These are phyloP conservation scores for Thecaphora thlaspeos DNA, from an alignment of 1,284 basidiomycete genomes.

Conservation along the genomic window DNA sequence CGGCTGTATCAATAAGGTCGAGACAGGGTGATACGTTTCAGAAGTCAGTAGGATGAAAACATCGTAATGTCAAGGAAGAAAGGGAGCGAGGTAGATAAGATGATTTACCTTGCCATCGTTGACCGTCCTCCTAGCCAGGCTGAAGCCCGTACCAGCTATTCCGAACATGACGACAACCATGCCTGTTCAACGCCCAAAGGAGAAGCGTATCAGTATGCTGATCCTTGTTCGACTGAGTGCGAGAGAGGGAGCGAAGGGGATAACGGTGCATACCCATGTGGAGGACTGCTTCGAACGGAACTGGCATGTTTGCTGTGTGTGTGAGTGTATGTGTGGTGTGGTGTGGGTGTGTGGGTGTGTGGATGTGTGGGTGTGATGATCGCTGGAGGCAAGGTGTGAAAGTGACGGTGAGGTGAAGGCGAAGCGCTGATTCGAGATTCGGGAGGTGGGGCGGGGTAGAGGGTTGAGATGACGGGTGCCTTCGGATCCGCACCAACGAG, in stretches of 20 bases:
- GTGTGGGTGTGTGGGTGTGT: neutral
- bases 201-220: neutral
- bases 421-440: too few species aligned
- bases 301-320: constrained; percentile 46
- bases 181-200: constrained; percentile 8
- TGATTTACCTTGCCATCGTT: constrained; percentile 56
- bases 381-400: neutral
- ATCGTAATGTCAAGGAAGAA: too few species aligned
- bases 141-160: constrained; percentile 56
- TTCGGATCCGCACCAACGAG: too few species aligned
- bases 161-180: constrained; percentile 57
- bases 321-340: neutral
- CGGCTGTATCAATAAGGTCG: constrained; percentile 25
- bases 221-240: too few species aligned
- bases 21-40: neutral
- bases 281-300: constrained; percentile 55
- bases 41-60: too few species aligned
- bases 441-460: too few species aligned
- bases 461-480: too few species aligned
- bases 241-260: neutral
- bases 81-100: neutral
- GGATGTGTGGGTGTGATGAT: neutral
- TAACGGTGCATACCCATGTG: constrained; percentile 45
- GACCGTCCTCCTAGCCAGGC: constrained; percentile 41
- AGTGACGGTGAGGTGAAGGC: neutral